Conservation (phyloP, 768 basidiomycete species). For the Dacryopinax primogenitus region DNA sequence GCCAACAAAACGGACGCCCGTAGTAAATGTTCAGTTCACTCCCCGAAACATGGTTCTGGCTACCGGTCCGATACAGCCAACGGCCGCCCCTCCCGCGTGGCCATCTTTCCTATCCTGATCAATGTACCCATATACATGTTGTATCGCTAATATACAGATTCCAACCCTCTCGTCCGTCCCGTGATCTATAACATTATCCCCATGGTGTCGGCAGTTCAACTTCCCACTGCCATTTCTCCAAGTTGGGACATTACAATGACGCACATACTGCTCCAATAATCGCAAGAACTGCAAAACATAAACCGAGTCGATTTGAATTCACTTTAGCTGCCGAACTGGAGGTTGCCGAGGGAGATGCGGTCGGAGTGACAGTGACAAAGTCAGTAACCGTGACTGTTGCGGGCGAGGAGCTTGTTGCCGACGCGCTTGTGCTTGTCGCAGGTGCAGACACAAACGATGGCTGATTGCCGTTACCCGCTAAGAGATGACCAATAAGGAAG, state of each 20-base stretch:
- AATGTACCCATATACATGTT: not conserved
- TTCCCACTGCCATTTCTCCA: not conserved
- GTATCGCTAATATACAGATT: not conserved
- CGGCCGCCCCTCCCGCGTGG: not conserved
- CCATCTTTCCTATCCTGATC: not conserved
- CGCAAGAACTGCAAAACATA: not conserved
- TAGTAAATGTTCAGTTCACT: slow-evolving; percentile 86
- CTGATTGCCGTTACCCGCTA: not conserved
- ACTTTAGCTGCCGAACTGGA: not conserved
- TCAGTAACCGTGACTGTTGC: not conserved
- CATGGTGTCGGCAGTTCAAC: too few relatives aligned
- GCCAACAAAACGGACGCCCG: slow-evolving; percentile 90
- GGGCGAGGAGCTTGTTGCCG: not conserved
- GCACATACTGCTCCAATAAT: not conserved
- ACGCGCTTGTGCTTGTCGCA: not conserved
- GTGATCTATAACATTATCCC: too few relatives aligned
- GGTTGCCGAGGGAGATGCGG: not conserved
- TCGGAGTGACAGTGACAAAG: not conserved
- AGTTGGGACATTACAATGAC: not conserved
- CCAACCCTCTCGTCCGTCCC: too few relatives aligned
- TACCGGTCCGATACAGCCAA: slow-evolving; percentile 40
- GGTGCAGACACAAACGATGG: too few relatives aligned
- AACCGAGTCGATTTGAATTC: too few relatives aligned
- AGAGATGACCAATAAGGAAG: too few relatives aligned
- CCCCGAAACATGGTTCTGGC: slow-evolving; percentile 86